Evolutionary conservation across 1,284 basidiomycete species (phyloP).

Genomic region (Heterobasidion parviporum): DNA sequence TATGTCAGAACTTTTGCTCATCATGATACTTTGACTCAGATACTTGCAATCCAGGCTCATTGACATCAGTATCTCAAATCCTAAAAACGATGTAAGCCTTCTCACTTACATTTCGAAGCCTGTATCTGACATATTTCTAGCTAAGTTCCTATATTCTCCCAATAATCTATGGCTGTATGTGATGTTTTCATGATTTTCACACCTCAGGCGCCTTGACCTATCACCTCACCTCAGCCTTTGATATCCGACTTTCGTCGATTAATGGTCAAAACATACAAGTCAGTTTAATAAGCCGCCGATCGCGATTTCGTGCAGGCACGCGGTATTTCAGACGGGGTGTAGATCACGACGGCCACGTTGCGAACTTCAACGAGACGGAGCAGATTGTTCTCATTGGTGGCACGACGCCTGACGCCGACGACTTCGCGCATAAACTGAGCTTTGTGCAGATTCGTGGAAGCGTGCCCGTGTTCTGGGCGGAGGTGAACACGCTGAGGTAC

Average conservation of each 20-base stretch:
- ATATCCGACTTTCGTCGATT: conserved; percentile 72
- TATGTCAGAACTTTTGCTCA: conserved; percentile 4
- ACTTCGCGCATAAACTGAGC: conserved; percentile 59
- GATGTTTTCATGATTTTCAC: conserved; percentile 5
- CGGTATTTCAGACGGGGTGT: conserved; percentile 96
- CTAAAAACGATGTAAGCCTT: conserved; percentile 51
- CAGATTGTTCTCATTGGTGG: conserved; percentile 79
- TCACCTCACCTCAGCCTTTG: conserved; percentile 57
- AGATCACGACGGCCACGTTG: conserved; percentile 75
- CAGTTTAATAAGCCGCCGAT: conserved; percentile 87
- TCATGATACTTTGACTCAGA: conserved; percentile 23
- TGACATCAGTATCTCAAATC: conserved; percentile 42
- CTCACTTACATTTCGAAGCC: conserved; percentile 4
- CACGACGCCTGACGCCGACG: conserved; percentile 37
- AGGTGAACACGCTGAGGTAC: conserved; percentile 94
- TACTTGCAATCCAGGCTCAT: conserved; percentile 70
- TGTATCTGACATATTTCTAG: conserved; percentile 29
- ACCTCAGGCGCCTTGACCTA: conserved; percentile 6
- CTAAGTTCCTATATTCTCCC: conserved; percentile 87
- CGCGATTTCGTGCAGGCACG: conserved; percentile 90
- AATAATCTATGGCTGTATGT: conserved; percentile 83
- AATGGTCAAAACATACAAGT: conserved; percentile 79
- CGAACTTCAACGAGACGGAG: conserved; percentile 94
- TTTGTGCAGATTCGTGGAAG: conserved; percentile 94
- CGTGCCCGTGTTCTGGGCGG: conserved; percentile 94